Evolutionary conservation across 2,329 filamentous ascomycete species (phyloP).

Genomic region (Colletotrichum noveboracense): DNA sequence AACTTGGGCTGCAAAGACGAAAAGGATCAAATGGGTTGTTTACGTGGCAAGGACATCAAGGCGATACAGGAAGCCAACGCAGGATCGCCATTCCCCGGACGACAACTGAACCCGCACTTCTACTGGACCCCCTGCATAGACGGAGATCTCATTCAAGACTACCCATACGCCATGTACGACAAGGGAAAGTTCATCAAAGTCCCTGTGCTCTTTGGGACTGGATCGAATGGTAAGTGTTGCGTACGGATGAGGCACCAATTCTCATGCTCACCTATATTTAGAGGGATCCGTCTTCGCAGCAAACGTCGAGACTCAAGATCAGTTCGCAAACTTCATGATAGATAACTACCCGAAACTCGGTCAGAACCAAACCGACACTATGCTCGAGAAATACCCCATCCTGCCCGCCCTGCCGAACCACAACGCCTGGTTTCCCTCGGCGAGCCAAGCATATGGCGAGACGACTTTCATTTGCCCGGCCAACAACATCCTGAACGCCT

Average conservation of each 20-base stretch:
- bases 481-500: conserved; percentile 41
- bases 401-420: conserved; percentile 39
- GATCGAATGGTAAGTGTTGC: conserved; percentile 43
- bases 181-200: conserved; percentile 46
- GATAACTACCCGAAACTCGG: conserved; percentile 53
- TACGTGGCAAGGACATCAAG: conserved; percentile 39
- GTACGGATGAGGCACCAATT: too few relatives aligned
- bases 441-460: conserved; percentile 49
- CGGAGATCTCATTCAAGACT: conserved; percentile 47
- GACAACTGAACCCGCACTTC: conserved; percentile 41
- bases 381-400: conserved; percentile 45
- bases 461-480: conserved; percentile 50
- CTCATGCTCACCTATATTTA: conserved; percentile 22
- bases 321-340: conserved; percentile 44
- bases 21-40: conserved; percentile 43
- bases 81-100: conserved; percentile 43
- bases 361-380: conserved; percentile 34
- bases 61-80: conserved; percentile 46
- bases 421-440: conserved; percentile 48
- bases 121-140: conserved; percentile 59
- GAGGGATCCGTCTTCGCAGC: conserved; percentile 53
- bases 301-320: conserved; percentile 37
- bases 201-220: conserved; percentile 49
- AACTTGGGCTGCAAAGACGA: conserved; percentile 40
- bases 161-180: conserved; percentile 44